Percentiles rank a stretch among this genome's conserved stretches.
phyloP scores from a whole-genome alignment of 2,329 filamentous ascomycete species.

The Botrytis paeoniae region DNA sequence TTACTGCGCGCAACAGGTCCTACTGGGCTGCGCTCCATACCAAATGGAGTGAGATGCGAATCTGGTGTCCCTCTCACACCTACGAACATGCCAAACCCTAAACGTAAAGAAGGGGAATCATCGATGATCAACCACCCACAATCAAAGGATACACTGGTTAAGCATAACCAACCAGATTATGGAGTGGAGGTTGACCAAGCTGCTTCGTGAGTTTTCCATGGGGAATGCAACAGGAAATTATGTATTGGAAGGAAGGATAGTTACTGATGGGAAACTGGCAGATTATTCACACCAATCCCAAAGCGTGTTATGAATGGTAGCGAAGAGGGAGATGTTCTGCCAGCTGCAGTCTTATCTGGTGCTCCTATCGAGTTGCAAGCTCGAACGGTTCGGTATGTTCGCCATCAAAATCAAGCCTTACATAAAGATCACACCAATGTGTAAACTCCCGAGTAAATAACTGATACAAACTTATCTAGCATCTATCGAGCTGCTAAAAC shows the following conservation, averaged over 20 bases:
- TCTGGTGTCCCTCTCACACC: conserved; percentile 41
- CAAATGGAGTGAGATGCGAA: conserved; percentile 53
- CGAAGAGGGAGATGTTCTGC: conserved; percentile 70
- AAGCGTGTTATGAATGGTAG: conserved; percentile 88
- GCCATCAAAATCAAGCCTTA: not conserved
- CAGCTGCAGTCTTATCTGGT: conserved; percentile 84
- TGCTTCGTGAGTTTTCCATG: conserved; percentile 69
- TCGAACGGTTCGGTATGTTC: conserved; percentile 79
- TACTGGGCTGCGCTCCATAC: conserved; percentile 39
- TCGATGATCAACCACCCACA: conserved; percentile 23
- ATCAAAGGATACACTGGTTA: conserved; percentile 23
- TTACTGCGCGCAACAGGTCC: conserved; percentile 49
- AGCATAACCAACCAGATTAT: conserved; percentile 71
- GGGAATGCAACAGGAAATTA: conserved; percentile 28
- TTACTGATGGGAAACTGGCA: conserved; percentile 43
- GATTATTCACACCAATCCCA: conserved; percentile 86
- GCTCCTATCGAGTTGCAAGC: conserved; percentile 93
- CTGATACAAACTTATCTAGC: conserved; percentile 46
- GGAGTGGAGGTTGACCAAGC: conserved; percentile 78
- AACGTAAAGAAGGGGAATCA: conserved; percentile 31
- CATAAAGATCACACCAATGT: not conserved
- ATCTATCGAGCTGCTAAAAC: conserved; percentile 91
- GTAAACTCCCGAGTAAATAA: conserved; percentile 22
- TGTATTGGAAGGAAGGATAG: conserved; percentile 1
- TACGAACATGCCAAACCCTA: conserved; percentile 39